Base-by-base conservation (phyloP, 1,139 yeast genomes). In the Magnusiomyces tetraspermus region DNA sequence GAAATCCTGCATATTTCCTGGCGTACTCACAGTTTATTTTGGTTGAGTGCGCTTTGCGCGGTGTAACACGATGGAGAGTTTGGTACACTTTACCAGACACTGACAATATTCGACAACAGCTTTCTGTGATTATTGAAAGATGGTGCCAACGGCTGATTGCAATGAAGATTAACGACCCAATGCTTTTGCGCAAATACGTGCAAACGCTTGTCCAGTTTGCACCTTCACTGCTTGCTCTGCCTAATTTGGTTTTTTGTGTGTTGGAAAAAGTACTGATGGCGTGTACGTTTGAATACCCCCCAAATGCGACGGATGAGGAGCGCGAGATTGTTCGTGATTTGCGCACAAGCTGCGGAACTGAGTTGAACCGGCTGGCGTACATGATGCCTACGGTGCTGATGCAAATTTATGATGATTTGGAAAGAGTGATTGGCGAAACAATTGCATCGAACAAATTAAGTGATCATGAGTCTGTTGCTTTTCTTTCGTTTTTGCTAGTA, bases 181-280 rank as follows among this genome's bases (percentile, higher is more conserved):
- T 85, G 57, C 71, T 94, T 48, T 76, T 87, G 57, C 78, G 96
- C 59, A 89, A 88, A 61, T 87, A 88, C 63, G 85, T 89, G 19
- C 97, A 92, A 68, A 86, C 96, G 2, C 76, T 90, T 60, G 97
- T 94, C n/a, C 95, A 92, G 66, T 92, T 92, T 67, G 87, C 97
- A 15, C 96, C 97, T 1, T 73, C 89, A 57, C 72, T 92, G 56
- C 87, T 87, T 62, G 92, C 86, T 59, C 82, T 80, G 17, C 79
- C 82, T 46, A 60, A 60, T 21, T 69, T 86, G 49, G 81, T 92
- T 80, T 87, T 92, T 68, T 79, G 81, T 58, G 86, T 94, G 13
- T 73, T 94, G 55, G 97, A 92, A 65, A 85, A 84, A 60, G 89
- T 92, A 21, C 77, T 94, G 54, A 83, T 87, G 10, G 85, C 95